These are phyloP conservation scores for Evansstolkia leycettana DNA, from an alignment of 495 filamentous ascomycete species.

Conservation along the genomic window DNA sequence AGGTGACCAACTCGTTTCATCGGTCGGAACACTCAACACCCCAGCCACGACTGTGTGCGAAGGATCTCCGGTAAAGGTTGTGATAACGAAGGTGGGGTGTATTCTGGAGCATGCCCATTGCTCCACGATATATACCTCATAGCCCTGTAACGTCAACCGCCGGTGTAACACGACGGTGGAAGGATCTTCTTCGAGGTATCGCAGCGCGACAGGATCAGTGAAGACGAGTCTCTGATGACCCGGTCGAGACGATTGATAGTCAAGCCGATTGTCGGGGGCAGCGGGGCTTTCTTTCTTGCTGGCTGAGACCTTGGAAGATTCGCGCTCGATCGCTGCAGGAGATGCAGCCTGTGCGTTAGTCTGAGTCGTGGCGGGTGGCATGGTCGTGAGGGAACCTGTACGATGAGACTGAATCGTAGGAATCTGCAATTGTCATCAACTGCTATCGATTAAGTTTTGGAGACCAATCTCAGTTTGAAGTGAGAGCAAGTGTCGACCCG, in stretches of 20 bases:
- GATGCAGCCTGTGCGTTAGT: conserved; percentile 10
- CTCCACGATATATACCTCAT: conserved; percentile 90
- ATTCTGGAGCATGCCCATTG: conserved; percentile 93
- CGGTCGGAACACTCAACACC: conserved; percentile 72
- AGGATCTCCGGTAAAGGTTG: conserved; percentile 82
- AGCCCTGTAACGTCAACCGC: conserved; percentile 57
- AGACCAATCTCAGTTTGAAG: conserved; percentile 4
- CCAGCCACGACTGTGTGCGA: conserved; percentile 65
- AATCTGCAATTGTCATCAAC: too few species aligned
- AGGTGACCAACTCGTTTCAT: conserved; percentile 71
- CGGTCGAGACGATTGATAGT: conserved; percentile 9
- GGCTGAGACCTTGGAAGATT: conserved; percentile 13
- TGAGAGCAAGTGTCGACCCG: conserved; percentile 15
- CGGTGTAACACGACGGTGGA: conserved; percentile 64
- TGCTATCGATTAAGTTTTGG: too few species aligned
- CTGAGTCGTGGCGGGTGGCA: conserved; percentile 13
- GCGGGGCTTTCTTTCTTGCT: conserved; percentile 14
- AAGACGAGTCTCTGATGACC: conserved; percentile 49
- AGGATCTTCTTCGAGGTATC: conserved; percentile 83
- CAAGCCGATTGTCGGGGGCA: conserved; percentile 8
- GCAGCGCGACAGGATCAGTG: conserved; percentile 62
- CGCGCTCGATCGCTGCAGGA: conserved; percentile 7
- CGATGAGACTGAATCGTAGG: conserved; percentile 4
- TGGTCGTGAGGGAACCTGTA: conserved; percentile 5
- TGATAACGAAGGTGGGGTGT: conserved; percentile 84